A percentile compares a stretch with the other conserved stretches of the same genome.
Conservation (phyloP, 495 filamentous ascomycete genomes). For the Parathielavia appendiculata region DNA sequence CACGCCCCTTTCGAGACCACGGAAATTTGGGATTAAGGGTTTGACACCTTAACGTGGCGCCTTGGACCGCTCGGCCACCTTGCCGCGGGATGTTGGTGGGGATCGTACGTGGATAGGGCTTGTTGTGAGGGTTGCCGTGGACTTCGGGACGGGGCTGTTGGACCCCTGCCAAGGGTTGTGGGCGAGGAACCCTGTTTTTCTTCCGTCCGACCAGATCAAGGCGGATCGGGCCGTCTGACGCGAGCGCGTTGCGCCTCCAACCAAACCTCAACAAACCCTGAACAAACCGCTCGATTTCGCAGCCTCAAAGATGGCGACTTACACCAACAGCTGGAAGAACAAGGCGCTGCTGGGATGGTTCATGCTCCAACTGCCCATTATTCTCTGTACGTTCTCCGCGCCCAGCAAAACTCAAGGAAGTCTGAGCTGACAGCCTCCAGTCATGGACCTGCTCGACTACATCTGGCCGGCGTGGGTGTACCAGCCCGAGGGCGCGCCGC, state of each 20-base stretch:
- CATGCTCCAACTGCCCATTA: constrained; percentile 59
- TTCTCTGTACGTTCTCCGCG: constrained; percentile 51
- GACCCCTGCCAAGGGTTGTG: no score
- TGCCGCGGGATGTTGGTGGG: neutral
- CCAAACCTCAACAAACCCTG: neutral
- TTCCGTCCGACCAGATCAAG: no score
- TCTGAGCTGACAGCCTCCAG: constrained; percentile 31
- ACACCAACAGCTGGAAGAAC: constrained; percentile 36
- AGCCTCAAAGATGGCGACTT: constrained; percentile 32
- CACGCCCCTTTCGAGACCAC: constrained; percentile 7
- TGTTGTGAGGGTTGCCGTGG: neutral
- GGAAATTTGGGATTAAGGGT: constrained; percentile 6
- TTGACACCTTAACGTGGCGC: neutral
- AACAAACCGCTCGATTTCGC: no score
- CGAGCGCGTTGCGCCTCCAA: no score
- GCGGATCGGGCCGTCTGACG: no score
- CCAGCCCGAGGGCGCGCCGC: constrained; percentile 34
- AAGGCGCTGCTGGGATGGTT: constrained; percentile 68
- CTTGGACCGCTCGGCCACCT: constrained; percentile 8
- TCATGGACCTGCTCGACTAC: constrained; percentile 60
- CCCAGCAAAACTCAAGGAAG: neutral
- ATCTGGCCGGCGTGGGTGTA: constrained; percentile 53
- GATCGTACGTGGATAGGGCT: neutral
- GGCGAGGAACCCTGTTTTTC: neutral
- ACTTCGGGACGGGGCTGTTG: neutral